Conservation (phyloP, 495 filamentous ascomycete species). For the Daldinia grandis region DNA sequence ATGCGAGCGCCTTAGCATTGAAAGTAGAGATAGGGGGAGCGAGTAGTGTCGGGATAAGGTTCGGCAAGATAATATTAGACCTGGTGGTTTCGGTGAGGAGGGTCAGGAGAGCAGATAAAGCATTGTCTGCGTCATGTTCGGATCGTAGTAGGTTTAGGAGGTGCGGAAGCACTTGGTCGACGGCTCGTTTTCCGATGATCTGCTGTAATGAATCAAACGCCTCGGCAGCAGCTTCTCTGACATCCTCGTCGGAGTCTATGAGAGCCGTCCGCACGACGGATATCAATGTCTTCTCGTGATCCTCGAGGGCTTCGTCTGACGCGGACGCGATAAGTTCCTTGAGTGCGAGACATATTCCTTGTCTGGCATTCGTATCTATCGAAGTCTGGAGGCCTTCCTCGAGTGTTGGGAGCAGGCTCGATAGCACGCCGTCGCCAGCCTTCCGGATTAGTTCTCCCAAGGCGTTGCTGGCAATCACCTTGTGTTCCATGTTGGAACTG, state of each 20-base stretch:
- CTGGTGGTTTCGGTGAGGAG: slow-evolving; percentile 91
- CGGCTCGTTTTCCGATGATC: slow-evolving; percentile 88
- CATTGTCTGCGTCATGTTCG: slow-evolving; percentile 89
- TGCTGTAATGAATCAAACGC: slow-evolving; percentile 95
- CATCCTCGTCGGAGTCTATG: slow-evolving; percentile 86
- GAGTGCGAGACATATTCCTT: slow-evolving; percentile 96
- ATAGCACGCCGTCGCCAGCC: slow-evolving; percentile 90
- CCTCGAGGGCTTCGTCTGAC: slow-evolving; percentile 85
- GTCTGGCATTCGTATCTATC: slow-evolving; percentile 90
- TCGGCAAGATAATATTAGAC: slow-evolving; percentile 95
- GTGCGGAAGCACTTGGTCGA: slow-evolving; percentile 93
- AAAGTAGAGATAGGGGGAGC: slow-evolving; percentile 90
- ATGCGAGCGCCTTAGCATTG: slow-evolving; percentile 93
- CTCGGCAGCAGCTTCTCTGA: slow-evolving; percentile 94
- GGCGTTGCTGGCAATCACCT: slow-evolving; percentile 96
- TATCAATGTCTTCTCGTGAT: slow-evolving; percentile 93
- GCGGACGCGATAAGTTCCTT: slow-evolving; percentile 94
- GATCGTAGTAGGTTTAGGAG: slow-evolving; percentile 86
- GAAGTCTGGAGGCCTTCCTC: slow-evolving; percentile 91
- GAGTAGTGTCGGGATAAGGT: slow-evolving; percentile 91
- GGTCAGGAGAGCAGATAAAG: slow-evolving; percentile 88
- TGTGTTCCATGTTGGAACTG: slow-evolving; percentile 97
- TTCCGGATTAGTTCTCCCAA: slow-evolving; percentile 96
- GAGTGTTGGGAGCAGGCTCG: slow-evolving; percentile 86
- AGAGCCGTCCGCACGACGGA: slow-evolving; percentile 92